Evolutionary conservation across 306 rosid species (phyloP).

Genomic region (Dicorynia guianensis): DNA sequence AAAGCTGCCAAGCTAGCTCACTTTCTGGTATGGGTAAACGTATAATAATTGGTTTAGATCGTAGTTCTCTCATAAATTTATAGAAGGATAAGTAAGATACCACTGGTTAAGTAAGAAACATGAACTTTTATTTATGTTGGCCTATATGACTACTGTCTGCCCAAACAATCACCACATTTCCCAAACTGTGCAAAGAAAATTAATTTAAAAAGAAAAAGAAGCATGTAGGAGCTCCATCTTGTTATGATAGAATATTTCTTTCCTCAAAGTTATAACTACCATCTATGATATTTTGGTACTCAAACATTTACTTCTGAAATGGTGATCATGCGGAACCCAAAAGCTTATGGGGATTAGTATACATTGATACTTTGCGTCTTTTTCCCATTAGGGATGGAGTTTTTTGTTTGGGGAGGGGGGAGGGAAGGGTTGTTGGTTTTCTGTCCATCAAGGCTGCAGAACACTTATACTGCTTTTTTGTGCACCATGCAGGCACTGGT

Average conservation of each 20-base stretch:
- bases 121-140: conserved; percentile 24
- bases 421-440: conserved; percentile 10
- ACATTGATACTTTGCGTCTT: not conserved
- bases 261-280: not conserved
- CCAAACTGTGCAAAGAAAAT: not conserved
- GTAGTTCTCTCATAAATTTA: not conserved
- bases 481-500: conserved; percentile 60
- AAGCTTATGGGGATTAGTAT: conserved; percentile 14
- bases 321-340: not conserved
- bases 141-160: conserved; percentile 14
- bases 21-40: conserved; percentile 51
- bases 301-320: not conserved
- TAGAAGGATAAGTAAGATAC: not conserved
- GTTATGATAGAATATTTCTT: not conserved
- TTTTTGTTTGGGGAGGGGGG: not conserved
- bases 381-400: too few relatives aligned
- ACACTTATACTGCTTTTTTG: conserved; percentile 29
- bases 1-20: conserved; percentile 44
- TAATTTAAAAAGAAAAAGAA: not conserved
- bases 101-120: not conserved
- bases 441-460: conserved; percentile 19
- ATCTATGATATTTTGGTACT: not conserved
- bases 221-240: conserved; percentile 1
- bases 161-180: not conserved
- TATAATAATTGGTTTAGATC: conserved; percentile 19